These are phyloP conservation scores for Prunella vulgaris DNA, from an alignment of 257 asterid genomes.

Conservation along the genomic window DNA sequence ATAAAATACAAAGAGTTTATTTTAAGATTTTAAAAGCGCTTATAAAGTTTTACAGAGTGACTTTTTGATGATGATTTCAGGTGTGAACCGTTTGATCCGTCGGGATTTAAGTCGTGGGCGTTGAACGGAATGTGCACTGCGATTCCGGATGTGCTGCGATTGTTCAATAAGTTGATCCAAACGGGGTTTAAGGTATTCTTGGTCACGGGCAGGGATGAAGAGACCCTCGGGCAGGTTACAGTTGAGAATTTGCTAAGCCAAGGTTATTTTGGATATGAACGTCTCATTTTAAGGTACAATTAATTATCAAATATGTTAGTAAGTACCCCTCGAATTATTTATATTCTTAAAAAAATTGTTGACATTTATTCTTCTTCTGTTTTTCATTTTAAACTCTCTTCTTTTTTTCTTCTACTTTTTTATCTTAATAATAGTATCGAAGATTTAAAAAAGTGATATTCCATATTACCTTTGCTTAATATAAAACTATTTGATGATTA, in stretches of 20 bases:
- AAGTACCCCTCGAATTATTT: too few species aligned
- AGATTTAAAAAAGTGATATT: too few species aligned
- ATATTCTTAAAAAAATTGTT: too few species aligned
- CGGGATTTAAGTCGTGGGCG: conserved; percentile 60
- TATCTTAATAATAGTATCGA: too few species aligned
- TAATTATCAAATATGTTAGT: too few species aligned
- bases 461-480: too few species aligned
- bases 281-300: conserved; percentile 45
- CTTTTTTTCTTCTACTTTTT: too few species aligned
- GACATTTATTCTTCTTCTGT: neutral
- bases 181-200: conserved; percentile 51
- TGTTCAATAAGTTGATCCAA: conserved; percentile 40
- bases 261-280: conserved; percentile 48
- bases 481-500: neutral
- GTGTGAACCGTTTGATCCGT: conserved; percentile 58
- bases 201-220: conserved; percentile 56
- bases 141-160: conserved; percentile 37
- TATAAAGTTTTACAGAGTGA: too few species aligned
- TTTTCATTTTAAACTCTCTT: neutral
- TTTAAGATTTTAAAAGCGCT: too few species aligned
- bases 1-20: too few species aligned
- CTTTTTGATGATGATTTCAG: conserved; percentile 21
- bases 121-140: conserved; percentile 36
- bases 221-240: conserved; percentile 44
- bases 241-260: conserved; percentile 33